These are phyloP conservation scores for Ganoderma meredithae DNA, from an alignment of 1,284 basidiomycete genomes.

Conservation along the genomic window DNA sequence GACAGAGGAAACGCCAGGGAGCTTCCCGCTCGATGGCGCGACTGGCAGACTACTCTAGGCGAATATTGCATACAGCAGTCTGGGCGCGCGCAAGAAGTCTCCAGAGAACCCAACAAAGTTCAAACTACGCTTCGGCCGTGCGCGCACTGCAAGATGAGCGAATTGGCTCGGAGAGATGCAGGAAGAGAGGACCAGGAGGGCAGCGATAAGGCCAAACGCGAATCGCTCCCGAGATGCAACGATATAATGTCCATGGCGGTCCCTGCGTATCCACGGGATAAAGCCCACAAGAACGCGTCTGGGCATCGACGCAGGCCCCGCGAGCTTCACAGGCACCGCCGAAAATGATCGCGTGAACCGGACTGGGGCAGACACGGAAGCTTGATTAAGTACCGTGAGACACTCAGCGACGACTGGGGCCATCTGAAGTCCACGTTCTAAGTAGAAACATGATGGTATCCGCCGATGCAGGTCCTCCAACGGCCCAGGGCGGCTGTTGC, in stretches of 20 bases:
- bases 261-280: slow-evolving; percentile 17
- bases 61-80: slow-evolving; percentile 1
- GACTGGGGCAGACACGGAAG: slow-evolving; percentile 28
- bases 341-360: slow-evolving; percentile 20
- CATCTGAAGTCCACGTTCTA: slow-evolving; percentile 17
- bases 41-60: slow-evolving; percentile 11
- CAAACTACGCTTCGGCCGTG: slow-evolving; percentile 17
- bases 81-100: slow-evolving; percentile 3
- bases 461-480: neutral
- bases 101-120: slow-evolving; percentile 14
- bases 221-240: neutral
- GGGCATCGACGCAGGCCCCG: slow-evolving; percentile 13
- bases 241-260: slow-evolving; percentile 9
- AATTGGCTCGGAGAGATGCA: slow-evolving; percentile 11
- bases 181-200: neutral
- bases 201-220: neutral
- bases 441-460: slow-evolving; percentile 14
- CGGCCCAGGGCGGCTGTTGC: neutral
- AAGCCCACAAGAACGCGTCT: slow-evolving; percentile 14
- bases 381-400: slow-evolving; percentile 28
- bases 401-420: slow-evolving; percentile 12
- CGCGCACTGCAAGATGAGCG: slow-evolving; percentile 21
- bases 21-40: slow-evolving; percentile 15
- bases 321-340: slow-evolving; percentile 18
- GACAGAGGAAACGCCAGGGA: slow-evolving; percentile 30